phyloP scores from a whole-genome alignment of 2,329 filamentous ascomycete genomes.

The Penicillium corylophilum region DNA sequence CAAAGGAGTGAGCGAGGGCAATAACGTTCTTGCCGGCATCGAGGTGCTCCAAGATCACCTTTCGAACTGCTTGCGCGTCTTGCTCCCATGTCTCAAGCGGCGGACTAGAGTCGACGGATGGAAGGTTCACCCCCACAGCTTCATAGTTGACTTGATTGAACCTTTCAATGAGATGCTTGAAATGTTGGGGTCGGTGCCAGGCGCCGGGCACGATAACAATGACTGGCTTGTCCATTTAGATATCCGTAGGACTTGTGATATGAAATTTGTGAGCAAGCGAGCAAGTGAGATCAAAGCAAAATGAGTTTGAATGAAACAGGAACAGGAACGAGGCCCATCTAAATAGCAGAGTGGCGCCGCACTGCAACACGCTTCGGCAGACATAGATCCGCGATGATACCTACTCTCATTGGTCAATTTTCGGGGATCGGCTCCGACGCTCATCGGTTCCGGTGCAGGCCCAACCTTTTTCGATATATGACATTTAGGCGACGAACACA shows the following conservation, averaged over 20 bases:
- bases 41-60: conserved; percentile 20
- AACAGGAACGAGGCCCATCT: not conserved
- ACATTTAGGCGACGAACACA: not conserved
- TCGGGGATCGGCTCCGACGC: conserved; percentile 7
- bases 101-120: conserved; percentile 26
- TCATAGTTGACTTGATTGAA: conserved; percentile 21
- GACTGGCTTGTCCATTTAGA: conserved; percentile 22
- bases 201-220: conserved; percentile 33
- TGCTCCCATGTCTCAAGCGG: conserved; percentile 26
- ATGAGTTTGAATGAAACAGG: not conserved
- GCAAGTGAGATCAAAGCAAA: too few relatives aligned
- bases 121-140: conserved; percentile 22
- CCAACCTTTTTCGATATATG: not conserved
- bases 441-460: not conserved
- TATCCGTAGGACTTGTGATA: not conserved
- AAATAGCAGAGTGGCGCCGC: not conserved
- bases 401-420: not conserved
- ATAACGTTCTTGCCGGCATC: conserved; percentile 31
- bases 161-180: conserved; percentile 20
- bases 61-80: conserved; percentile 27
- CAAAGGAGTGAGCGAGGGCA: conserved; percentile 34
- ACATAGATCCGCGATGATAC: not conserved
- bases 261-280: not conserved
- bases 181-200: conserved; percentile 29
- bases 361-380: not conserved